Evolutionary conservation across 2,329 filamentous ascomycete genomes (phyloP).

Genomic region (Claviceps sp.): DNA sequence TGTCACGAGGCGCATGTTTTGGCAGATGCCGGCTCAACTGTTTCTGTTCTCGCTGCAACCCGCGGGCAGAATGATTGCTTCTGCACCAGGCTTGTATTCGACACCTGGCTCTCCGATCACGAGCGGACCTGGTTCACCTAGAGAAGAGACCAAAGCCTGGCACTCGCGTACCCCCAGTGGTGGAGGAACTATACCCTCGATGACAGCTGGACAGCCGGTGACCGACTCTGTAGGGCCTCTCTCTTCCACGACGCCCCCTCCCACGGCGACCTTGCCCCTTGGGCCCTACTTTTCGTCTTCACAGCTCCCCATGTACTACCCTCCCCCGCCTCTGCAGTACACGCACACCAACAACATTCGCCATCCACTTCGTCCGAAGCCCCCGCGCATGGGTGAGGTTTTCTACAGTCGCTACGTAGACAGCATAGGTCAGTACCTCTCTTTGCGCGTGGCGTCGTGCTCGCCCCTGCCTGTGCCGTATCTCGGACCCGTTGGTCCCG

Average conservation of each 20-base stretch:
- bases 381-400: conserved; percentile 76
- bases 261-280: conserved; percentile 27
- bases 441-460: conserved; percentile 71
- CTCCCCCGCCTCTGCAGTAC: conserved; percentile 71
- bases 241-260: conserved; percentile 20
- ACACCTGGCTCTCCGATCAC: conserved; percentile 31
- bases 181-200: conserved; percentile 6
- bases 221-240: conserved; percentile 27
- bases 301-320: conserved; percentile 83
- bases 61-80: conserved; percentile 15
- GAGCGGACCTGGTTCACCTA: conserved; percentile 15
- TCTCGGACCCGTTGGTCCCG: conserved; percentile 40
- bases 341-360: conserved; percentile 63
- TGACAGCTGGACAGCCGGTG: conserved; percentile 11
- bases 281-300: conserved; percentile 72
- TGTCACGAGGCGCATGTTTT: conserved; percentile 67
- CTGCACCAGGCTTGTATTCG: conserved; percentile 30
- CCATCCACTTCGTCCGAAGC: conserved; percentile 78
- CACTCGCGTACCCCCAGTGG: conserved; percentile 7
- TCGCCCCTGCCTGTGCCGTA: conserved; percentile 51
- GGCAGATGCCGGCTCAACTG: conserved; percentile 77
- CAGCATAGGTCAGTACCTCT: conserved; percentile 69
- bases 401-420: conserved; percentile 85
- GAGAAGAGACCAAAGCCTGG: conserved; percentile 1
- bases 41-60: conserved; percentile 80